These are phyloP conservation scores for Naganishia sp. DNA, from an alignment of 1,284 basidiomycete species.

Conservation along the genomic window DNA sequence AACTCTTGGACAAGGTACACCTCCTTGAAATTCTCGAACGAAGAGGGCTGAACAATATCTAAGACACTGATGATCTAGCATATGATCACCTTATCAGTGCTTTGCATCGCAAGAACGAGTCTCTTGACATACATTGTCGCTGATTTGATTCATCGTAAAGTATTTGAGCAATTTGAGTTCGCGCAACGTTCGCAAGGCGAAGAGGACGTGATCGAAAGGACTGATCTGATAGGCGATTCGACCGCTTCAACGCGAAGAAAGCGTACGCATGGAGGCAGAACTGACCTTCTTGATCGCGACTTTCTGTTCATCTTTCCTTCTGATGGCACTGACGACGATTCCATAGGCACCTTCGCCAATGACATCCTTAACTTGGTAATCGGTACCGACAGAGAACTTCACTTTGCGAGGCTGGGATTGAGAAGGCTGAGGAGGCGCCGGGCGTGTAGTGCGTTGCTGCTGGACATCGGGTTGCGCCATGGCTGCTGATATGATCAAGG, in stretches of 20 bases:
- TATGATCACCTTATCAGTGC: not conserved
- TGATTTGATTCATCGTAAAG: conserved; percentile 83
- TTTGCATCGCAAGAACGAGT: not conserved
- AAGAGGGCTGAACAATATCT: conserved; percentile 88
- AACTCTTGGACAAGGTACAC: conserved; percentile 70
- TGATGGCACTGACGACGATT: conserved; percentile 76
- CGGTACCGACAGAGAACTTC: conserved; percentile 64
- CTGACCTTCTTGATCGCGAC: conserved; percentile 77
- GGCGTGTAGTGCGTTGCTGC: conserved; percentile 21
- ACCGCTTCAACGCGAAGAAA: too few species aligned
- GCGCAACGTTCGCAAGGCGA: conserved; percentile 78
- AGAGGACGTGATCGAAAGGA: conserved; percentile 91
- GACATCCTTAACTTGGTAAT: conserved; percentile 85
- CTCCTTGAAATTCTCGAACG: conserved; percentile 89
- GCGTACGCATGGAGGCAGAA: not conserved
- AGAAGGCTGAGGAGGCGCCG: conserved; percentile 24
- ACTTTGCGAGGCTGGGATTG: conserved; percentile 64
- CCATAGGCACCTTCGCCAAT: conserved; percentile 80
- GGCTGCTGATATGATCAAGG: not conserved
- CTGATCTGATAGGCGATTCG: conserved; percentile 60
- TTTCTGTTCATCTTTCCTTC: conserved; percentile 73
- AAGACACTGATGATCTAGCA: conserved; percentile 86
- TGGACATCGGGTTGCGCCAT: conserved; percentile 25
- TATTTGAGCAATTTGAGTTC: conserved; percentile 89
- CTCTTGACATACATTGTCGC: conserved; percentile 76